A percentile compares a stretch with the other conserved stretches of the same genome.
phyloP scores from a whole-genome alignment of 805 yeast genomes.

The Yamadazyma olivae region DNA sequence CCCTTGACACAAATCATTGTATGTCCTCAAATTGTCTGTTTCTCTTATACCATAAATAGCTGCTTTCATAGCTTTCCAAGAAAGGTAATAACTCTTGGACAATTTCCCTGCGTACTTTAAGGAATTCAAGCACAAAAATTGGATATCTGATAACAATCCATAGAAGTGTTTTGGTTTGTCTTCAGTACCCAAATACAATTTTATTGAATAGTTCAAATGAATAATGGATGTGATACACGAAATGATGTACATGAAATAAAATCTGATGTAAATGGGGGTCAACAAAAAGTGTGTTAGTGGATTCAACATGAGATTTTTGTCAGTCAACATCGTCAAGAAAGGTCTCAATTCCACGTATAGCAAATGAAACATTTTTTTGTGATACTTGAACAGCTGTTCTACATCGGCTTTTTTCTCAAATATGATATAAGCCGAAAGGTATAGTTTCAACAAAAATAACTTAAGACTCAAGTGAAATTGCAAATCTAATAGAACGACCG shows the following conservation, averaged over 20 bases:
- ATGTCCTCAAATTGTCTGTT: slow-evolving; percentile 4
- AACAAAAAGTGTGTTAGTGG: slow-evolving; percentile 1
- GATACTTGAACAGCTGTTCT: slow-evolving; percentile 28
- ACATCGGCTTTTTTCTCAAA: slow-evolving; percentile 27
- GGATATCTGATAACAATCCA: slow-evolving; percentile 5
- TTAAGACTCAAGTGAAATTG: slow-evolving; percentile 2
- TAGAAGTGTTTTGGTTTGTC: slow-evolving; percentile 9
- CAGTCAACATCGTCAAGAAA: slow-evolving; percentile 13
- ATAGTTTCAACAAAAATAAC: slow-evolving; percentile 5
- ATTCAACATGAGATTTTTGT: not conserved
- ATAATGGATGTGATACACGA: slow-evolving; percentile 5
- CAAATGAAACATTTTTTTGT: slow-evolving; percentile 23
- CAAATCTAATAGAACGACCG: not conserved
- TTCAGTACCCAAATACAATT: slow-evolving; percentile 6
- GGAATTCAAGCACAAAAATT: slow-evolving; percentile 2
- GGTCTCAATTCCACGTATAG: slow-evolving; percentile 22
- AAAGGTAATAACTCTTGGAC: slow-evolving; percentile 4
- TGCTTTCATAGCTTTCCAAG: slow-evolving; percentile 10
- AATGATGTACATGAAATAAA: slow-evolving; percentile 6
- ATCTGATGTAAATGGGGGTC: slow-evolving; percentile 5
- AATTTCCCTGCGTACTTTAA: slow-evolving; percentile 5
- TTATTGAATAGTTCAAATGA: slow-evolving; percentile 10
- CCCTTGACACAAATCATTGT: slow-evolving; percentile 4
- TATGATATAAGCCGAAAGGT: slow-evolving; percentile 6
- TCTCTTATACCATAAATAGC: slow-evolving; percentile 7